Evolutionary conservation across 768 basidiomycete species (phyloP), one percentile per base, ranked within the genome.

Genomic region (Boletellus emodensis): DNA sequence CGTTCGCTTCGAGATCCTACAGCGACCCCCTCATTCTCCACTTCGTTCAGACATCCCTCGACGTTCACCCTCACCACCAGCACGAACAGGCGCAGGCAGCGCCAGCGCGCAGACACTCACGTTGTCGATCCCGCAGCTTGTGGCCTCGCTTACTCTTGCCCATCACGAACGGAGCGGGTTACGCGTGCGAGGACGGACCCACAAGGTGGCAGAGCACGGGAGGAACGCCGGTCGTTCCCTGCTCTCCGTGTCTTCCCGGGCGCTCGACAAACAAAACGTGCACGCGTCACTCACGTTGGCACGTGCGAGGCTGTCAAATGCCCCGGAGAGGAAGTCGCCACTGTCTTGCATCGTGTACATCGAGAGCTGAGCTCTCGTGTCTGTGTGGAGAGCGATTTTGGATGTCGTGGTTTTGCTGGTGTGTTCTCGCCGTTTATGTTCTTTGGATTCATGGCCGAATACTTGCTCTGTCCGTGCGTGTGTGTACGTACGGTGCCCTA

Each of bases 91-190:
- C 10, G 13, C 45, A 0, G n/a, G 46, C 9, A 17, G 54, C 14
- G 8, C 46, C 13, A 51, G 47, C 17, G 24, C 44, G 8, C 64
- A 42, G 24, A 49, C 48, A 18, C 47, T 55, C 40, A 56, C 59
- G 26, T 56, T 68, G 58, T 57, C 68, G 2, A 64, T 68, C 46
- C 59, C 68, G 1, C 66, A 68, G 43, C 66, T 68, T 13, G 66
- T 68, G 15, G 66, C 66, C 18, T 57, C 62, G 8, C 59, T 68
- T 15, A 64, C 54, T 1, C 61, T 68, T 40, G 60, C 62, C 20
- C 37, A 62, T 44, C 63, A 39, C 38, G 66, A 70, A 17, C 56
- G 54, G 41, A 44, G 52, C 20, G 53, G 56, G 41, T n/a, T 44
- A 36, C 56, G 58, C 13, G 9, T 40, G 15, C 67, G 68, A 3